Percentiles rank a stretch among this genome's conserved stretches.
phyloP scores from a whole-genome alignment of 495 filamentous ascomycete genomes.

The Aspergillus heteromorphus region DNA sequence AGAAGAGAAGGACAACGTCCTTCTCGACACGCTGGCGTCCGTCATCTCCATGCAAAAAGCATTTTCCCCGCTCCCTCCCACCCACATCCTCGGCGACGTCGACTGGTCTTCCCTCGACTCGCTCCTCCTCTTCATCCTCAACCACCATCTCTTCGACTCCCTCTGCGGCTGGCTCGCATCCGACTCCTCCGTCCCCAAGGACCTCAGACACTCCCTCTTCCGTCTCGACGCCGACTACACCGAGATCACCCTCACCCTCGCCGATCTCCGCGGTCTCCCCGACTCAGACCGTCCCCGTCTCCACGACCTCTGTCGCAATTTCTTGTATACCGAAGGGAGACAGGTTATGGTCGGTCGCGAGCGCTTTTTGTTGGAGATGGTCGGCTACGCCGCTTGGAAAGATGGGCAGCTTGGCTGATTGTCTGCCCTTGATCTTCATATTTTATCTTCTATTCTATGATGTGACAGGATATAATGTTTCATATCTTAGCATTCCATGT shows the following conservation, averaged over 20 bases:
- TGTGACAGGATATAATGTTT: too few relatives aligned
- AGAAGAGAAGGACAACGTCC: neutral
- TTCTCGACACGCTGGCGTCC: slow-evolving; percentile 4
- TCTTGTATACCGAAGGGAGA: slow-evolving; percentile 24
- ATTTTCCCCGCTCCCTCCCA: slow-evolving; percentile 15
- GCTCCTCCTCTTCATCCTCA: slow-evolving; percentile 31
- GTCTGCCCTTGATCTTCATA: neutral
- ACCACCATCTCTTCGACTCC: slow-evolving; percentile 36
- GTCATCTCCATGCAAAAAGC: slow-evolving; percentile 6
- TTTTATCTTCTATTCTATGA: too few relatives aligned
- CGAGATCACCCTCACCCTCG: slow-evolving; percentile 17
- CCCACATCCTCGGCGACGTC: slow-evolving; percentile 27
- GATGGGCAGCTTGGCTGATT: too few relatives aligned
- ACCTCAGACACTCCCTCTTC: slow-evolving; percentile 11
- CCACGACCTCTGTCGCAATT: slow-evolving; percentile 20
- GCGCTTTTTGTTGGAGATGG: slow-evolving; percentile 38
- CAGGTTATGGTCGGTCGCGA: slow-evolving; percentile 34
- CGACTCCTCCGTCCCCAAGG: slow-evolving; percentile 15
- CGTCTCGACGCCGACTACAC: slow-evolving; percentile 7
- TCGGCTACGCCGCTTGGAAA: slow-evolving; percentile 14
- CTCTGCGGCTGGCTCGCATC: slow-evolving; percentile 33
- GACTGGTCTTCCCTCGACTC: slow-evolving; percentile 28
- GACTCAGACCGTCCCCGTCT: slow-evolving; percentile 8
- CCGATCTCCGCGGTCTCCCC: slow-evolving; percentile 12
- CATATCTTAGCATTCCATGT: too few relatives aligned